Evolutionary conservation across 1,284 basidiomycete species (phyloP), one percentile per base, ranked within the genome.

Genomic region (Tetrapyrgos nigripes): DNA sequence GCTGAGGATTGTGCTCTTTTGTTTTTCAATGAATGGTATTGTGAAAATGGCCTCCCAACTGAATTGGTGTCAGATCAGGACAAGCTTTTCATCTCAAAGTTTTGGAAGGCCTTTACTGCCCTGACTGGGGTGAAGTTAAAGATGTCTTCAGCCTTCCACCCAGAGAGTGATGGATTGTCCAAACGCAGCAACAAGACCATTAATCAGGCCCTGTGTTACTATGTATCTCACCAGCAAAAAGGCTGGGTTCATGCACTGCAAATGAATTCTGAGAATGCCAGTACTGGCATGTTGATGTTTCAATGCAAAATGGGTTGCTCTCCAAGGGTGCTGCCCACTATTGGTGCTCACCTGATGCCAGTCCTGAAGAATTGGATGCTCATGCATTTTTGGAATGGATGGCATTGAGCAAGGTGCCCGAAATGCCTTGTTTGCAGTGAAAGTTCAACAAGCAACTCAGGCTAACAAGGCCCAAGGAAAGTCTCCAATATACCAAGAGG

Each of bases 271-370:
- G 47, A 69, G 0, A 75, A 64, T 26, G 47, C 46, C 49, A 65
- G 73, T 13, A 80, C 75, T 1, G 68, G 68, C 0, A 69, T 68
- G 24, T 70, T 76, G 0, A 73, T 69, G 0, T 81, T 81, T 66
- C 63, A 74, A 44, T 48, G 71, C 0, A 48, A 55, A 0, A 60
- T 57, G 0, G 70, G 74, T 0, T 50, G 62, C 0, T 65, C 64
- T 0, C 75, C 74, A 0, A 52, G 65, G 0, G 10, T 75, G 2
- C 59, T 75, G 2, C 74, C 73, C 0, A 64, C 68, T 5, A 24
- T 72, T 0, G 10, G 61, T 5, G 28, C 29, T n/a, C n/a, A n/a
- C n/a, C n/a, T n/a, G n/a, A n/a, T n/a, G n/a, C n/a, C n/a, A n/a
- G n/a, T n/a, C n/a, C n/a, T n/a, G n/a, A n/a, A n/a, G n/a, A n/a